phyloP scores from a whole-genome alignment of 192 early-diverging fungal species.

The Podila clonocystis region DNA sequence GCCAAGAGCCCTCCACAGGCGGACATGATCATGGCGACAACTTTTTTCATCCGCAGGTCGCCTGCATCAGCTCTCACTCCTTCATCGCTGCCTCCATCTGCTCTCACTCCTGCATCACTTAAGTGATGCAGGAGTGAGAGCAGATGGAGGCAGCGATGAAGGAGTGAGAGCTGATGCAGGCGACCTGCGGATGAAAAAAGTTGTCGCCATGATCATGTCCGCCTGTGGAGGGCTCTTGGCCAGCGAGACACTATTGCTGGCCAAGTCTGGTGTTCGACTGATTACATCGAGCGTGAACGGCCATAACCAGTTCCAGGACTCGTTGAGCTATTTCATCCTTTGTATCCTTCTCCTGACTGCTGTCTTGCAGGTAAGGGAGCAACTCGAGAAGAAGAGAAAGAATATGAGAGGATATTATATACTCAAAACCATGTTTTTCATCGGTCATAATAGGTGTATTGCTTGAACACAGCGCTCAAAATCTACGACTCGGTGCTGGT shows the following conservation, averaged over 20 bases:
- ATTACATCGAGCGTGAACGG: constrained; percentile 33
- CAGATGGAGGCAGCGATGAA: no score
- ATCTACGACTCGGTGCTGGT: constrained; percentile 67
- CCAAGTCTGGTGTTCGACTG: constrained; percentile 60
- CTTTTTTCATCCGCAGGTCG: constrained; percentile 53
- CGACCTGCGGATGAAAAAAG: constrained; percentile 53
- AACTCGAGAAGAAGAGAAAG: background rate
- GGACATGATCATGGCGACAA: constrained; percentile 65
- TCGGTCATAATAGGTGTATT: no score
- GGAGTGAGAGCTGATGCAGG: constrained; percentile 18
- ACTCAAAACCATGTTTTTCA: no score
- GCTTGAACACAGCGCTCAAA: constrained; percentile 66
- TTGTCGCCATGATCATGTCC: constrained; percentile 65
- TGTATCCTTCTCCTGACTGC: constrained; percentile 60
- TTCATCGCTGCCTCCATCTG: no score
- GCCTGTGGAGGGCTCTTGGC: constrained; percentile 66
- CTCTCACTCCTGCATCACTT: constrained; percentile 26
- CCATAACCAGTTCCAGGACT: constrained; percentile 64
- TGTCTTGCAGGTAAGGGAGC: constrained; percentile 55
- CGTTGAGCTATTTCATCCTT: constrained; percentile 62
- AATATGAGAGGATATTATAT: background rate
- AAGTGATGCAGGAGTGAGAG: constrained; percentile 26
- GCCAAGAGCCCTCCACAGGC: constrained; percentile 66
- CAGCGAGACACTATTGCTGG: constrained; percentile 65
- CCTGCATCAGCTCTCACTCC: constrained; percentile 9